A percentile compares a stretch with the other conserved stretches of the same genome.
Evolutionary conservation across 2,329 filamentous ascomycete species (phyloP).

Genomic region (Penicillium sp.): DNA sequence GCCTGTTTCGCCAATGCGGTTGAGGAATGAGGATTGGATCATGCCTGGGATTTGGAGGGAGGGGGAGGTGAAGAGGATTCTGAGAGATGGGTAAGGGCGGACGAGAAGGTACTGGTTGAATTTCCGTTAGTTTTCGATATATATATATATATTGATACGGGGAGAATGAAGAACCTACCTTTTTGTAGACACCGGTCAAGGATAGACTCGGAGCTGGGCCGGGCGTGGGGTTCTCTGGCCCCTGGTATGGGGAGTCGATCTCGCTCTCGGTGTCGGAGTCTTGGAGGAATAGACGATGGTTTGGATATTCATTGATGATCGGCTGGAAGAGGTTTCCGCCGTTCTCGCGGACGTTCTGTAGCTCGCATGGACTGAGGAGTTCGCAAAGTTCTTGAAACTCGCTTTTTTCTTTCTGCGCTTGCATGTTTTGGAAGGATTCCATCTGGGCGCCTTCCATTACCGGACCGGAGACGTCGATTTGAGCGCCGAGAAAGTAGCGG

Average conservation of each 20-base stretch:
- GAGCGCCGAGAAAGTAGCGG: conserved; percentile 69
- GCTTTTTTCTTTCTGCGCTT: conserved; percentile 43
- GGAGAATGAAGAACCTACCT: conserved; percentile 43
- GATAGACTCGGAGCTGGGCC: conserved; percentile 6
- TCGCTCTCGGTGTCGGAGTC: conserved; percentile 15
- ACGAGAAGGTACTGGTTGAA: conserved; percentile 39
- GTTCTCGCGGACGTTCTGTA: conserved; percentile 61
- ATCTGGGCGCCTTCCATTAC: conserved; percentile 65
- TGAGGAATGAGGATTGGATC: conserved; percentile 55
- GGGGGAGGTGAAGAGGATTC: conserved; percentile 67
- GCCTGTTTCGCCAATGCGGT: conserved; percentile 46
- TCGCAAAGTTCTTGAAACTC: conserved; percentile 66
- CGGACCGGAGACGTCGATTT: conserved; percentile 68
- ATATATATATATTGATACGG: not conserved
- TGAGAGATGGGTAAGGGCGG: conserved; percentile 62
- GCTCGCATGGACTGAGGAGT: conserved; percentile 66
- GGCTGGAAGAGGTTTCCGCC: conserved; percentile 54
- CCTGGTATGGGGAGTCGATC: not conserved
- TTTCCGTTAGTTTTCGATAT: not conserved
- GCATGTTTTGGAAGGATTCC: conserved; percentile 56
- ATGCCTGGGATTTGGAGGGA: conserved; percentile 66
- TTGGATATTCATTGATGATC: conserved; percentile 8
- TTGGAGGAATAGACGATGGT: conserved; percentile 14
- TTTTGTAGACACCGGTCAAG: conserved; percentile 52
- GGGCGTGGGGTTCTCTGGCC: not conserved